These are phyloP conservation scores for Quercus tomentella DNA, from an alignment of 331 rosid genomes.

Conservation along the genomic window DNA sequence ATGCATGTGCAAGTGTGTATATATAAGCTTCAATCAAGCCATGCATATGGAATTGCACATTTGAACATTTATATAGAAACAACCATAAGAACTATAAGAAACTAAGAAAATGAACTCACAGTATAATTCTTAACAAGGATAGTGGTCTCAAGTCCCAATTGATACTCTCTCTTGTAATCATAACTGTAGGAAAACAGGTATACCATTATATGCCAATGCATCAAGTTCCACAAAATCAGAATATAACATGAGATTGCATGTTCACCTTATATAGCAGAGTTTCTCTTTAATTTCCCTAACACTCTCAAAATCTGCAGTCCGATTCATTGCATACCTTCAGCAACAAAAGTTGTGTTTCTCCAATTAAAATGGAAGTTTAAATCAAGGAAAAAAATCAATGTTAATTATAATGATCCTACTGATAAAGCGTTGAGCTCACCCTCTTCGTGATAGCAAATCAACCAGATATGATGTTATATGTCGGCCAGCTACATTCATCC, in stretches of 20 bases:
- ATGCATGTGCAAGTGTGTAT: no score
- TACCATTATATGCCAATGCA: slow-evolving; percentile 14
- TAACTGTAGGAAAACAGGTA: slow-evolving; percentile 53
- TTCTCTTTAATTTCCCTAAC: slow-evolving; percentile 99
- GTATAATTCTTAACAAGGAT: slow-evolving; percentile 94
- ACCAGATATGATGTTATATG: slow-evolving; percentile 97
- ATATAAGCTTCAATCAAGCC: slow-evolving; percentile 6
- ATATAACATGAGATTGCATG: slow-evolving; percentile 10
- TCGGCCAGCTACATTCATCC: slow-evolving; percentile 99
- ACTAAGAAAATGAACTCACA: slow-evolving; percentile 46
- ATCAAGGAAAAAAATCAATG: neutral
- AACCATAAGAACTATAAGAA: slow-evolving; percentile 14
- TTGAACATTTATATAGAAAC: neutral
- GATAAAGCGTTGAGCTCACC: slow-evolving; percentile 50
- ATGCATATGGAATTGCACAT: slow-evolving; percentile 10
- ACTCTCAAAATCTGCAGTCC: slow-evolving; percentile 92
- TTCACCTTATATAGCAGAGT: slow-evolving; percentile 89
- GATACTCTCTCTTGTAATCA: slow-evolving; percentile 99
- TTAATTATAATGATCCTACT: slow-evolving; percentile 11
- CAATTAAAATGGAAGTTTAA: slow-evolving; percentile 18
- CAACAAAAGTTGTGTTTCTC: slow-evolving; percentile 22
- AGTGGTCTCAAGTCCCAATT: slow-evolving; percentile 97
- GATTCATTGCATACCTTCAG: slow-evolving; percentile 88
- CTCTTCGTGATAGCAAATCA: slow-evolving; percentile 96
- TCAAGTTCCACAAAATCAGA: slow-evolving; percentile 6